Conservation (phyloP, 2,329 filamentous ascomycete genomes). For the Aspergillus fumigatiaffinis region DNA sequence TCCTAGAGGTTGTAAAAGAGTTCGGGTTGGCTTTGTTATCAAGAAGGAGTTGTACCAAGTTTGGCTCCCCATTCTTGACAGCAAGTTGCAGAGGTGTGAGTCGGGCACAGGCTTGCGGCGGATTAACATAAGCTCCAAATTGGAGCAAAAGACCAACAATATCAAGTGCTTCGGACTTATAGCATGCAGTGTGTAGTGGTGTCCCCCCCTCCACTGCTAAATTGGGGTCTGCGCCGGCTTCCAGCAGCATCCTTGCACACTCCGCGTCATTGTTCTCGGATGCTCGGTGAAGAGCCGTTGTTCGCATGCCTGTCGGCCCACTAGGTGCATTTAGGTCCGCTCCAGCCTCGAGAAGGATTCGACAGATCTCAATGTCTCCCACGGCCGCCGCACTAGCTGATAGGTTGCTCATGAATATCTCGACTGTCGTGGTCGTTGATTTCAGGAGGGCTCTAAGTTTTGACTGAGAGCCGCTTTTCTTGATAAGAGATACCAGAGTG, state of each 20-base stretch:
- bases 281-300: slow-evolving; percentile 11
- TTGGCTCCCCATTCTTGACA: neutral
- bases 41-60: slow-evolving; percentile 5
- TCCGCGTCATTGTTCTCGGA: slow-evolving; percentile 5
- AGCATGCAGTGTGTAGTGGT: slow-evolving; percentile 5
- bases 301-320: neutral
- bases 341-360: slow-evolving; percentile 9
- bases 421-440: slow-evolving; percentile 9
- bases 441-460: slow-evolving; percentile 8
- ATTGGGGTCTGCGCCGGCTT: slow-evolving; percentile 4
- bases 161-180: slow-evolving; percentile 1
- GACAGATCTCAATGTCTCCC: slow-evolving; percentile 11
- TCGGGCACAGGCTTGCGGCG: slow-evolving; percentile 2
- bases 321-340: slow-evolving; percentile 7
- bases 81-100: slow-evolving; percentile 15
- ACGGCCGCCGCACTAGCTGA: slow-evolving; percentile 13
- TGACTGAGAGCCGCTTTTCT: slow-evolving; percentile 6
- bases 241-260: slow-evolving; percentile 8
- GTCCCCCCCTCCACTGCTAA: slow-evolving; percentile 1
- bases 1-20: slow-evolving; percentile 4
- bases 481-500: slow-evolving; percentile 10
- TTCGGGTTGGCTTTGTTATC: slow-evolving; percentile 7
- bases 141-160: slow-evolving; percentile 11
- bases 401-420: slow-evolving; percentile 15
- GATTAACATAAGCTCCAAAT: slow-evolving; percentile 15